Evolutionary conservation across 2,329 filamentous ascomycete species (phyloP), one percentile per base, ranked within the genome.

Genomic region (Chaetomium strumarium): DNA sequence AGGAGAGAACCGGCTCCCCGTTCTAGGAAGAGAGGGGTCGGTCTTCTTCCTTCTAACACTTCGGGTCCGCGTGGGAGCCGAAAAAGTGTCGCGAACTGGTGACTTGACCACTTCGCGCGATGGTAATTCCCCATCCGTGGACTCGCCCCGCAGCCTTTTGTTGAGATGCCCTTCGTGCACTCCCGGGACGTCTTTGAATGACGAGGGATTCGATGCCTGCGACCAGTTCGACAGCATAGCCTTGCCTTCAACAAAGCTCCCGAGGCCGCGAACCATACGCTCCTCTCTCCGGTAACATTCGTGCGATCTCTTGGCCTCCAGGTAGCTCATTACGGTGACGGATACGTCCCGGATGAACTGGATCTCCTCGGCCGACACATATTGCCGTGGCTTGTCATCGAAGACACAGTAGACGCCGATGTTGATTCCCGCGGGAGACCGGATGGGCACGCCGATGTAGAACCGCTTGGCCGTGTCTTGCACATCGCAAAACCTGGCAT

Each of bases 401-500:
- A 70, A 67, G 1, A 73, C 64, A 40, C 68, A 71, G 10, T 67
- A 68, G 0, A 70, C 67, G 3, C 72, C 73, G 4, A 75, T 75
- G 46, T 73, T 70, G 52, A 74, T 67, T 16, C 70, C 72, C 3
- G 64, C 58, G 0, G 59, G 64, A 0, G 69, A 70, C 0, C 69
- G 66, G 12, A 75, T 72, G 2, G 73, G 72, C 0, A 72, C 68
- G 0, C 64, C 72, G 0, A 70, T 70, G 40, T 73, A 75, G 50
- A 75, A 75, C 1, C 64, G 60, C 14, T 62, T 60, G 1, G 55
- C 52, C 0, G 60, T 58, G 24, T 64, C 61, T 0, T 62, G 53
- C n/a, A 62, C 61, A 16, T 49, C 31, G 6, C 55, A 52, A 40
- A 69, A 71, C 1, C 66, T 63, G 2, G 62, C 46, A 33, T 73